phyloP scores from a whole-genome alignment of 208 protist species.

The Herpetomonas samuelpessoai region DNA sequence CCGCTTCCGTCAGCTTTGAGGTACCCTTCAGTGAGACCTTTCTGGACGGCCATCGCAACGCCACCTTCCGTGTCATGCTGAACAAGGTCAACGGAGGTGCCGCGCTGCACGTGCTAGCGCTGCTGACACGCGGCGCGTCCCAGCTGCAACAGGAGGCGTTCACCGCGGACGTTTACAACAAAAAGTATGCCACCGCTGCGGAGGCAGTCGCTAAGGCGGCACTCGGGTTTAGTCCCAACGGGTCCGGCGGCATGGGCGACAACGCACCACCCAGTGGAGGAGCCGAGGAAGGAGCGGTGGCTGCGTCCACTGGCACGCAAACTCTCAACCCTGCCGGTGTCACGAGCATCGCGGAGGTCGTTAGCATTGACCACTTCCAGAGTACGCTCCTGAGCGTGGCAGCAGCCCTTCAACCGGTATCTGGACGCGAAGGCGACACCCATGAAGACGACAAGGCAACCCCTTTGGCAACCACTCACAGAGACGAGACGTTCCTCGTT shows the following conservation, averaged over 20 bases:
- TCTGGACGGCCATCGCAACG: conserved; percentile 32
- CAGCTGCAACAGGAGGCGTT: conserved; percentile 46
- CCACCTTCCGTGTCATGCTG: conserved; percentile 25
- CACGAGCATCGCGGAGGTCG: not conserved
- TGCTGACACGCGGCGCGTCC: conserved; percentile 31
- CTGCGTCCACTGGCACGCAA: not conserved
- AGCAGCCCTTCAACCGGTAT: conserved; percentile 7
- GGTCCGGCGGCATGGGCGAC: not conserved
- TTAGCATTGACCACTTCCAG: conserved; percentile 24
- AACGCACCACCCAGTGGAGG: too few relatives aligned
- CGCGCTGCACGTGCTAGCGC: conserved; percentile 25
- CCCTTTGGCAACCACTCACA: not conserved
- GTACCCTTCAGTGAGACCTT: conserved; percentile 23
- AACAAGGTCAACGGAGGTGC: conserved; percentile 23
- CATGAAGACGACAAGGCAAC: not conserved
- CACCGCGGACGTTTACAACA: conserved; percentile 33
- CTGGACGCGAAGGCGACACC: not conserved
- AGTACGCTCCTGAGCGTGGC: conserved; percentile 18
- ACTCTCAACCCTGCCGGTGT: not conserved
- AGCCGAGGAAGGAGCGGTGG: not conserved
- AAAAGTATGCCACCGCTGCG: conserved; percentile 10
- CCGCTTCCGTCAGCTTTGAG: not conserved
- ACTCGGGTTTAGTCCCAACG: not conserved
- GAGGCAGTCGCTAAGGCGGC: not conserved
- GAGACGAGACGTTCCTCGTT: conserved; percentile 20